Conservation (phyloP, 139 green algal genomes). For the Chlamydomonas incerta region DNA sequence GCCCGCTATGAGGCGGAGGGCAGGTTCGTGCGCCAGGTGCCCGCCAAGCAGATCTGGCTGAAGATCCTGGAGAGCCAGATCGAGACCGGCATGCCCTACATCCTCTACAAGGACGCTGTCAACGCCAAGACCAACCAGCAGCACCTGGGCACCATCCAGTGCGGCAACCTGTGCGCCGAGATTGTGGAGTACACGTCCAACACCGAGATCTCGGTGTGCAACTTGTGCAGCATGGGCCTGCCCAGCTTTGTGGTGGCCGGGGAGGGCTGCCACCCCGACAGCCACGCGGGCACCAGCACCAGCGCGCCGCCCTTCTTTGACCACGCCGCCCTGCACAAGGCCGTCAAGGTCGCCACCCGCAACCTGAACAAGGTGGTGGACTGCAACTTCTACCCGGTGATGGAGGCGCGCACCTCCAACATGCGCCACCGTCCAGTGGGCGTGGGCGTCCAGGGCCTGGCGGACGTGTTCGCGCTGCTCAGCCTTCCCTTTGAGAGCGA, state of each 20-base stretch:
- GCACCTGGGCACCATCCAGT: slow-evolving; percentile 58
- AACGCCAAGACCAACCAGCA: slow-evolving; percentile 64
- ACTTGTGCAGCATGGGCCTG: slow-evolving; percentile 48
- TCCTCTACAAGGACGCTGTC: slow-evolving; percentile 55
- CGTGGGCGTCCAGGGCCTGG: slow-evolving; percentile 54
- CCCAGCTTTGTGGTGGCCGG: slow-evolving; percentile 17
- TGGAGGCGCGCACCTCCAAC: slow-evolving; percentile 35
- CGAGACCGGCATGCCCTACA: slow-evolving; percentile 60
- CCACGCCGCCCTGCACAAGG: slow-evolving; percentile 4
- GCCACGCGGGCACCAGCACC: neutral
- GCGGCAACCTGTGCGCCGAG: slow-evolving; percentile 58
- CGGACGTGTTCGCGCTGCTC: slow-evolving; percentile 54
- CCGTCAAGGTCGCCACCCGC: slow-evolving; percentile 9
- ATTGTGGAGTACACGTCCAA: slow-evolving; percentile 47
- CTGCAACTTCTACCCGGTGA: slow-evolving; percentile 50
- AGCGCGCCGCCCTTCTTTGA: slow-evolving; percentile 7
- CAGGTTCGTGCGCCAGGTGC: neutral
- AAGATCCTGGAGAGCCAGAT: slow-evolving; percentile 51
- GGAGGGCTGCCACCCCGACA: neutral
- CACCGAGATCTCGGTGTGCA: slow-evolving; percentile 52
- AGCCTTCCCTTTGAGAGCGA: slow-evolving; percentile 44
- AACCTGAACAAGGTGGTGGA: slow-evolving; percentile 65
- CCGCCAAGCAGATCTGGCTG: slow-evolving; percentile 42
- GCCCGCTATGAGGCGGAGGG: slow-evolving; percentile 29
- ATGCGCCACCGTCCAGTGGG: slow-evolving; percentile 51